Conservation (phyloP, 202 grass and related monocot genomes). For the Bolboschoenoplectus hybrid region DNA sequence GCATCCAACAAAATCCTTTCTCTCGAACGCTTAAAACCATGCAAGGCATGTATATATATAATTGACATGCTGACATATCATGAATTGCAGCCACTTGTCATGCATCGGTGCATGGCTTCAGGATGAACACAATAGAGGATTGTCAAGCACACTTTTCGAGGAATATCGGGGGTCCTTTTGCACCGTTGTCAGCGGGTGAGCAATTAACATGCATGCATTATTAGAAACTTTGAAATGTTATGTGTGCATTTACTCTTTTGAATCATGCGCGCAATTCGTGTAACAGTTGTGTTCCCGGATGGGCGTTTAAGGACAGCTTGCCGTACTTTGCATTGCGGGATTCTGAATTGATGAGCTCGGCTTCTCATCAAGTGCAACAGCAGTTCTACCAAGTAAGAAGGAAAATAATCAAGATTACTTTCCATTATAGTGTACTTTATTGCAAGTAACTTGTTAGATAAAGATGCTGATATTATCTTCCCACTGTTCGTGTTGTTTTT, state of each 20-base stretch:
- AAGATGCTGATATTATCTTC: slow-evolving; percentile 32
- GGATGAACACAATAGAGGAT: slow-evolving; percentile 11
- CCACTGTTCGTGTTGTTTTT: slow-evolving; percentile 18
- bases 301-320: slow-evolving; percentile 57
- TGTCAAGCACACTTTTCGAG: slow-evolving; percentile 45
- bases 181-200: slow-evolving; percentile 53
- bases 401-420: not conserved
- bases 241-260: not conserved
- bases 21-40: slow-evolving; percentile 7
- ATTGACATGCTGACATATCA: slow-evolving; percentile 19
- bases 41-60: not conserved
- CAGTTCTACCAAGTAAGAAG: slow-evolving; percentile 72
- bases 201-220: not conserved
- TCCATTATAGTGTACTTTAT: not conserved
- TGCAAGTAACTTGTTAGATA: not conserved
- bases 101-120: slow-evolving; percentile 65
- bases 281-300: slow-evolving; percentile 69
- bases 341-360: slow-evolving; percentile 49
- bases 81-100: slow-evolving; percentile 49
- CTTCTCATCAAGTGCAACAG: slow-evolving; percentile 57
- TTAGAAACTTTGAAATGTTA: not conserved
- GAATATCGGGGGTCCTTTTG: slow-evolving; percentile 57
- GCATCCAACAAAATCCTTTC: not conserved
- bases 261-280: not conserved
- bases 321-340: slow-evolving; percentile 57